Evolutionary conservation across 2,329 filamentous ascomycete genomes (phyloP).

Genomic region (Emergomyces pasteurianus): DNA sequence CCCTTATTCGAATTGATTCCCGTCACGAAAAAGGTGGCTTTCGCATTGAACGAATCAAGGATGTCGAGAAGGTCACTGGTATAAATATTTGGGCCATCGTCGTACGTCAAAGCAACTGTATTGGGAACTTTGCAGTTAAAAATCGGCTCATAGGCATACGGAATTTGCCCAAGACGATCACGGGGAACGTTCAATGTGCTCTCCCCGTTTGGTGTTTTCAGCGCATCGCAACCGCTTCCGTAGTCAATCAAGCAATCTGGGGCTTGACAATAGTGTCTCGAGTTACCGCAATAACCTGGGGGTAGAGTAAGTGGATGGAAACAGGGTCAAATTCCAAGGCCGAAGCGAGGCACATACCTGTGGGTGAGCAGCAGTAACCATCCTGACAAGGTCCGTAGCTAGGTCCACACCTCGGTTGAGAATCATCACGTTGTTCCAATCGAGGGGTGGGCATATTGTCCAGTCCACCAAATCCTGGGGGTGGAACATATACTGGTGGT

Average conservation of each 20-base stretch:
- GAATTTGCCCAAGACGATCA: slow-evolving; percentile 24
- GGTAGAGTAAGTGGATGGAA: slow-evolving; percentile 1
- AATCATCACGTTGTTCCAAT: neutral
- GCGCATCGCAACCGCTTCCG: slow-evolving; percentile 26
- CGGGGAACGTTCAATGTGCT: slow-evolving; percentile 25
- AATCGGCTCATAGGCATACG: slow-evolving; percentile 26
- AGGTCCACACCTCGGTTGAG: slow-evolving; percentile 21
- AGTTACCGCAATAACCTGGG: slow-evolving; percentile 29
- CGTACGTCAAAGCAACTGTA: slow-evolving; percentile 54
- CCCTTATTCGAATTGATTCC: slow-evolving; percentile 38
- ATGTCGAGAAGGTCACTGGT: slow-evolving; percentile 51
- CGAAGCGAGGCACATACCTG: slow-evolving; percentile 17
- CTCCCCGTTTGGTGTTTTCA: slow-evolving; percentile 22
- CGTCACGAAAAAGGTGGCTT: slow-evolving; percentile 56
- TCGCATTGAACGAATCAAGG: slow-evolving; percentile 47
- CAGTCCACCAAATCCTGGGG: slow-evolving; percentile 5
- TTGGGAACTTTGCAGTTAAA: slow-evolving; percentile 37
- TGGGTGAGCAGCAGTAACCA: slow-evolving; percentile 27
- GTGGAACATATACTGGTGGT: slow-evolving; percentile 4
- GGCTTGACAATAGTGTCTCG: slow-evolving; percentile 26
- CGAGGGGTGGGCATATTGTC: neutral
- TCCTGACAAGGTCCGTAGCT: slow-evolving; percentile 22
- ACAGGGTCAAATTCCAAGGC: neutral
- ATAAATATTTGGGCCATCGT: slow-evolving; percentile 53
- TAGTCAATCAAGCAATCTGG: slow-evolving; percentile 31